Conservation (phyloP, 768 basidiomycete species). For the Mycena rebaudengoi region DNA sequence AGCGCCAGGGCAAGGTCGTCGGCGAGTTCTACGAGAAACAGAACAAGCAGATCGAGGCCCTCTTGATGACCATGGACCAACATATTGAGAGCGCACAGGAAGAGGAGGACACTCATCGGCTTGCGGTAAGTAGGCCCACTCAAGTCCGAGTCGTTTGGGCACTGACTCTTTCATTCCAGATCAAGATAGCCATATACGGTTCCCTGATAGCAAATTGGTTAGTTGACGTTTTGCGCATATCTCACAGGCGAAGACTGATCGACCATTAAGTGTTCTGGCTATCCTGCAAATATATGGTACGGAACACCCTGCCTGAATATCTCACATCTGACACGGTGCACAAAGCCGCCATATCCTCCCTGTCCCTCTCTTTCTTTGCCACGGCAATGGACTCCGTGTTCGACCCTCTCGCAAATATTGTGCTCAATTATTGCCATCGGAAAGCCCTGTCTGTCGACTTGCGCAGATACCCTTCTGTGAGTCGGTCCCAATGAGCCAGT, state of each 20-base stretch:
- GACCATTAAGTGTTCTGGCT: slow-evolving; percentile 13
- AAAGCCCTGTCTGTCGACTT: slow-evolving; percentile 35
- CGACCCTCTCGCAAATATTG: slow-evolving; percentile 55
- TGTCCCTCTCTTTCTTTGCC: slow-evolving; percentile 67
- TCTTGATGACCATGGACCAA: slow-evolving; percentile 66
- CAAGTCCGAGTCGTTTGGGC: background rate
- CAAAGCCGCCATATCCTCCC: slow-evolving; percentile 63
- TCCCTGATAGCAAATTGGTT: slow-evolving; percentile 58
- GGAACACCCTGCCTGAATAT: no score
- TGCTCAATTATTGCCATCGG: slow-evolving; percentile 58
- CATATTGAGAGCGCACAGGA: slow-evolving; percentile 61
- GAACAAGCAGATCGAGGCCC: slow-evolving; percentile 55
- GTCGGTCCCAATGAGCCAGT: slow-evolving; percentile 61
- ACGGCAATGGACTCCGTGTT: slow-evolving; percentile 66
- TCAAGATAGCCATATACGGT: slow-evolving; percentile 64
- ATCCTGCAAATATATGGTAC: slow-evolving; percentile 59
- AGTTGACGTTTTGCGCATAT: slow-evolving; percentile 50
- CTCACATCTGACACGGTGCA: no score
- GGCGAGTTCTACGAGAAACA: slow-evolving; percentile 28
- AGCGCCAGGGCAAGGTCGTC: slow-evolving; percentile 49
- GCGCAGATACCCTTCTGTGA: slow-evolving; percentile 37
- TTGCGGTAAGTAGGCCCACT: slow-evolving; percentile 44
- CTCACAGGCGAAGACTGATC: background rate
- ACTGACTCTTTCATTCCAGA: slow-evolving; percentile 35
- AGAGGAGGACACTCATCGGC: slow-evolving; percentile 52